Conservation (phyloP, 139 green algal genomes). For the Volvox africanus region DNA sequence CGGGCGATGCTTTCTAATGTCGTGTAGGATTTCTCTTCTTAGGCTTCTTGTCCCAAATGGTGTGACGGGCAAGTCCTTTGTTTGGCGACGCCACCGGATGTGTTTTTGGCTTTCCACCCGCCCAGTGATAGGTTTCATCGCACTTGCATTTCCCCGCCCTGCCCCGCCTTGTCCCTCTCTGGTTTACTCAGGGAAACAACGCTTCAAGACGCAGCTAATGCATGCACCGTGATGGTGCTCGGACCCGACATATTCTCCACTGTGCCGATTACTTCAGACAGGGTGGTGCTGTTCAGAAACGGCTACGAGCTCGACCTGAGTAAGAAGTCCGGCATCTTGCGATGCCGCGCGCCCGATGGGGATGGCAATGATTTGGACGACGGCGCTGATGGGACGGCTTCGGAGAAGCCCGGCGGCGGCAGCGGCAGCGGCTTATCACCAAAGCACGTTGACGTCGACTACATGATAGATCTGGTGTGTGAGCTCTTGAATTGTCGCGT, state of each 20-base stretch:
- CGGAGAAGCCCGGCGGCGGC: neutral
- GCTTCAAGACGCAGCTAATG: neutral
- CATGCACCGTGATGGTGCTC: neutral
- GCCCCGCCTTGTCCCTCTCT: too few species aligned
- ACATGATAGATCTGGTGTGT: slow-evolving; percentile 4
- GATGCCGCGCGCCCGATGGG: neutral
- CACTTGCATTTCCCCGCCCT: too few species aligned
- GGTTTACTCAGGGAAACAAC: neutral
- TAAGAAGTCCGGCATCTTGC: neutral
- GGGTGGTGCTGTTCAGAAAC: neutral
- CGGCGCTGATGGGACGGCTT: neutral
- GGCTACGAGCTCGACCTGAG: neutral
- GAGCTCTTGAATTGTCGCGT: neutral
- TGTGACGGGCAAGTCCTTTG: neutral
- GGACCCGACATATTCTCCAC: neutral
- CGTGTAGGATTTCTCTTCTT: neutral
- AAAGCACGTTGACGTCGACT: neutral
- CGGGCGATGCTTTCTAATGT: neutral
- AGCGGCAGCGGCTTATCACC: neutral
- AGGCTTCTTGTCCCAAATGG: neutral
- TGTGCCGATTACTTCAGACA: neutral
- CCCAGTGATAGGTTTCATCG: neutral
- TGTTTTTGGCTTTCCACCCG: neutral
- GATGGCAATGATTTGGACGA: neutral
- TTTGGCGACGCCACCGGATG: neutral